phyloP scores from a whole-genome alignment of 2,329 filamentous ascomycete species.

The Scytalidium lignicola region DNA sequence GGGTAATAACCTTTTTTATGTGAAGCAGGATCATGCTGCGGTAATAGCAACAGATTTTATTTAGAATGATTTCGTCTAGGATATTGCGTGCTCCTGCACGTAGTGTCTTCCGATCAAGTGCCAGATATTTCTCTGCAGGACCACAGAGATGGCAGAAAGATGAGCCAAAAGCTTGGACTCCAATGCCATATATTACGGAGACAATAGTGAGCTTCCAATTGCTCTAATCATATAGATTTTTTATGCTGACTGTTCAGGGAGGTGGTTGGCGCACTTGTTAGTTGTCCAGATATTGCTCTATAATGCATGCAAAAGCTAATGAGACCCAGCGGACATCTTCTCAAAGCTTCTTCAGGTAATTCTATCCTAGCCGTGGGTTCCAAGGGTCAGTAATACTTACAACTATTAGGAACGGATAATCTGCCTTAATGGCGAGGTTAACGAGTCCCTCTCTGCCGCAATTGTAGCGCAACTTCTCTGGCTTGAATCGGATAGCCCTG shows the following conservation, averaged over 20 bases:
- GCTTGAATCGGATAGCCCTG: conserved; percentile 93
- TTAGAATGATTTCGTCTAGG: conserved; percentile 21
- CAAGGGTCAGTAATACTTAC: background rate
- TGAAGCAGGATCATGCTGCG: background rate
- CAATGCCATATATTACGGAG: conserved; percentile 50
- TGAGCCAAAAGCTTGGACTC: conserved; percentile 31
- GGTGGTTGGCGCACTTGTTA: conserved; percentile 74
- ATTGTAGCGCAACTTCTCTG: conserved; percentile 95
- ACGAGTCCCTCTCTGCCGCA: conserved; percentile 85
- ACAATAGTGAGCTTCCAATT: conserved; percentile 45
- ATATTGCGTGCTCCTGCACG: conserved; percentile 20
- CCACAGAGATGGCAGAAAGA: conserved; percentile 11
- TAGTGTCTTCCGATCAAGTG: conserved; percentile 11
- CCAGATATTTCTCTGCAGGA: conserved; percentile 21
- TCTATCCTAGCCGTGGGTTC: background rate
- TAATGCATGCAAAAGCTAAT: background rate
- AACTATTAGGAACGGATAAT: conserved; percentile 75
- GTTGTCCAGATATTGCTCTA: conserved; percentile 28
- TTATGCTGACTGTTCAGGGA: conserved; percentile 43
- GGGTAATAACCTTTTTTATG: background rate
- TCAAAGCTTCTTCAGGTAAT: conserved; percentile 69
- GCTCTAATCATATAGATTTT: conserved; percentile 13
- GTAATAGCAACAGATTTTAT: background rate
- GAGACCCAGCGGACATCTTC: conserved; percentile 66
- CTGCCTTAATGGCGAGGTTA: conserved; percentile 85